phyloP scores from a whole-genome alignment of 441 rosid species.

The Bocquillonia castaneifolia region DNA sequence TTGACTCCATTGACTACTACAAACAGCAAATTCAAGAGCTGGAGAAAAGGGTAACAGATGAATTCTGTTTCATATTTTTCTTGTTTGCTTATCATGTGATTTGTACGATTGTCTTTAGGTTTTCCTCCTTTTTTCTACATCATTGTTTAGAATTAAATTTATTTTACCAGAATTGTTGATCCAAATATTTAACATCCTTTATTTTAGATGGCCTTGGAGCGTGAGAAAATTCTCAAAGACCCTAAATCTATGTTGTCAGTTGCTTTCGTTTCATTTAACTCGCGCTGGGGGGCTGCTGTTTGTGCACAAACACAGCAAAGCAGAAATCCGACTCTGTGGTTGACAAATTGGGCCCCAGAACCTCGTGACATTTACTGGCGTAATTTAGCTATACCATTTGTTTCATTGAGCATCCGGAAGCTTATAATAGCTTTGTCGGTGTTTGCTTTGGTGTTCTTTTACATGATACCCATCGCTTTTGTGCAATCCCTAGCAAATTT shows the following conservation, averaged over 20 bases:
- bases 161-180: too few species aligned
- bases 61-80: conserved; percentile 5
- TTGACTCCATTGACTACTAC: conserved; percentile 86
- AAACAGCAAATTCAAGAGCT: conserved; percentile 54
- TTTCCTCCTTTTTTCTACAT: too few species aligned
- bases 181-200: neutral
- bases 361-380: conserved; percentile 93
- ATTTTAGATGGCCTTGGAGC: conserved; percentile 67
- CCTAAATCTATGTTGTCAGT: conserved; percentile 68
- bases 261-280: conserved; percentile 80
- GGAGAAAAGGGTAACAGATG: conserved; percentile 52
- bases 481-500: conserved; percentile 96
- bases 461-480: conserved; percentile 97
- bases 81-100: neutral
- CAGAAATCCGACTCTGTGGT: conserved; percentile 81
- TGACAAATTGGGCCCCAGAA: conserved; percentile 92
- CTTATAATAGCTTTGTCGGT: conserved; percentile 63
- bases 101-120: too few species aligned
- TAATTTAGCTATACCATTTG: conserved; percentile 84
- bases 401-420: conserved; percentile 72
- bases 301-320: conserved; percentile 97
- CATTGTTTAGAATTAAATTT: too few species aligned
- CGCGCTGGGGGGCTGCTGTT: conserved; percentile 94
- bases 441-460: conserved; percentile 86
- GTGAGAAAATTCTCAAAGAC: conserved; percentile 64